Base-by-base conservation (phyloP, 768 basidiomycete species). In the Tubosaeta sp. region DNA sequence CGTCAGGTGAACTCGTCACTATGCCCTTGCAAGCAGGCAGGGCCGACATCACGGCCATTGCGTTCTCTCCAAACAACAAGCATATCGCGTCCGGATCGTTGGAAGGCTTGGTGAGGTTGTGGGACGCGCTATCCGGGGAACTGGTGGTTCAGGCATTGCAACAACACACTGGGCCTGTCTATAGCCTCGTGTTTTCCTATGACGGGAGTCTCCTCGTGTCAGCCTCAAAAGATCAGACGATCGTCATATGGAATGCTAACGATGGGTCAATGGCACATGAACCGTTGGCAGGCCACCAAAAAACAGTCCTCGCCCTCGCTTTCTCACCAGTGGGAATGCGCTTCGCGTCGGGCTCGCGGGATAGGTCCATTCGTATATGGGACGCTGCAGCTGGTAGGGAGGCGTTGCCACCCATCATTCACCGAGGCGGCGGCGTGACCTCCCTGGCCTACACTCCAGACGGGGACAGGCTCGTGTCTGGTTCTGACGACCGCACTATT, bases 321-420 rank as follows among this genome's bases (percentile, higher is more conserved):
- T 69, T 66, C 50, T 70, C 69, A 0, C 68, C 68, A 0, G 41
- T 49, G 14, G 64, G 53, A 4, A 46, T 32, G 22, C 60, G 46
- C 19, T 63, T 71, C 38, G 64, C 58, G 12, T 71, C 69, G 16
- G 68, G 68, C 18, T 66, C 68, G 2, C 51, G 62, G n/a, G 68
- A 69, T 25, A 49, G 51, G 29, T 55, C 60, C 7, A 63, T 69
- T 34, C 60, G 59, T 2, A 44, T 63, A 35, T 71, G 68, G 69
- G 64, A 69, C 29, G 53, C 58, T 3, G 29, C 2, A 14, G 39
- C 45, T 1, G 68, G 69, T 1, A 1, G n/a, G n/a, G 51, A 52
- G 42, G 58, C 22, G 1, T 13, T 65, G 0, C 29, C 52, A 18
- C 53, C 56, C 36, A 53, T 71, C 25, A 2, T 25, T 14, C 57